Conservation (phyloP, 2,329 filamentous ascomycete species). For the Cercospora zeina region DNA sequence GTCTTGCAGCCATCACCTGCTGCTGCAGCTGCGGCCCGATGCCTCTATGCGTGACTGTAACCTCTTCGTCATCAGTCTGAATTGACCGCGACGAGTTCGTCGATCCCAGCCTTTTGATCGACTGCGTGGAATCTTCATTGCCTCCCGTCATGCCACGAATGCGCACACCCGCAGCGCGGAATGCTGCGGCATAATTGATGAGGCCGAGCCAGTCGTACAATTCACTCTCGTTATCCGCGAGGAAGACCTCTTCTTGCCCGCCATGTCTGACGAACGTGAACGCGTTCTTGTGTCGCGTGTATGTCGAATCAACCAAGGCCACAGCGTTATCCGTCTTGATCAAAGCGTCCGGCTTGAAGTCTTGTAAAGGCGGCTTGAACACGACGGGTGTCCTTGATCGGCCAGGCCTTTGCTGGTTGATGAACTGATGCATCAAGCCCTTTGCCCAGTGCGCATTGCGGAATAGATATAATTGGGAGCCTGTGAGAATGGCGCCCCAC, state of each 20-base stretch:
- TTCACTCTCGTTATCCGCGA: conserved; percentile 86
- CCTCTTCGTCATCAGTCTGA: conserved; percentile 70
- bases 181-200: conserved; percentile 93
- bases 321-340: conserved; percentile 94
- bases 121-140: conserved; percentile 73
- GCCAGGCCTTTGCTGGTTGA: conserved; percentile 71
- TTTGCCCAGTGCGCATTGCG: conserved; percentile 92
- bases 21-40: conserved; percentile 69
- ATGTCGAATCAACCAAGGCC: conserved; percentile 78
- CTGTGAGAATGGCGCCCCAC: conserved; percentile 94
- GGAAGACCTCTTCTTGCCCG: conserved; percentile 82
- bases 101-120: conserved; percentile 69
- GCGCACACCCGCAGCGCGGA: conserved; percentile 84
- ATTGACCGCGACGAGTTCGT: conserved; percentile 54
- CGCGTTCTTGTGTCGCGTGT: conserved; percentile 94
- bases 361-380: conserved; percentile 84
- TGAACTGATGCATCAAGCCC: conserved; percentile 79
- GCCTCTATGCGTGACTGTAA: conserved; percentile 59
- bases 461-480: conserved; percentile 97
- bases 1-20: conserved; percentile 79
- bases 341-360: conserved; percentile 90
- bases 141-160: conserved; percentile 85
- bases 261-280: conserved; percentile 88
- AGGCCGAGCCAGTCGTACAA: conserved; percentile 97
- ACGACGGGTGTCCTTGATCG: conserved; percentile 74